Evolutionary conservation across 2,329 filamentous ascomycete species (phyloP), one percentile per base, ranked within the genome.

Genomic region (Beauveria bassiana): DNA sequence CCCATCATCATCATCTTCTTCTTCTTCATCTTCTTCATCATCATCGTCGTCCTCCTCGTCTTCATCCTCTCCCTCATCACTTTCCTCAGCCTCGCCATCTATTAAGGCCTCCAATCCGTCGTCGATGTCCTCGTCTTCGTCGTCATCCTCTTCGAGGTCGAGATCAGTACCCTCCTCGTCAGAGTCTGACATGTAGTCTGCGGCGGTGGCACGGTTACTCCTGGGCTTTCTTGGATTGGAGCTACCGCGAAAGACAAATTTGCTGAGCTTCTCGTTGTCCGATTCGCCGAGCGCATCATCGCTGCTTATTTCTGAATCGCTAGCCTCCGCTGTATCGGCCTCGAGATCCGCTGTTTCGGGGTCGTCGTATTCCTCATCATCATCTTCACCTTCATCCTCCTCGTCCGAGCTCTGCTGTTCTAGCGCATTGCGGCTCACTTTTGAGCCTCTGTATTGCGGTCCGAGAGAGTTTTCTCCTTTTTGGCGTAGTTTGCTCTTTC

Each of bases 401-500:
- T 82, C 78, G 50, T 83, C 74, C 18, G 80, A 81, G 66, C 79
- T 82, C 56, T 81, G 81, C 42, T 83, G 79, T 6, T 86, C 80
- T 18, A 91, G 76, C 14, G 83, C 85, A 50, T 86, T 78, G 61
- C 93, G 84, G 66, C 86, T 91, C 42, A 97, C 83, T 53, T 84
- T 84, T 20, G 89, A 82, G 12, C 93, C 93, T 64, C 86, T 81
- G 74, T 98, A 98, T 70, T 91, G 84, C 16, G 88, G 86, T 0
- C 92, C 93, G 1, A 97, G 79, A 0, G 84, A 76, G 20, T 87
- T 75, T 26, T 82, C 81, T 40, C 91, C 86, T 62, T 86, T 86
- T 70, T 90, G 87, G 65, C 91, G 86, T 66, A 97, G 78, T 72
- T 90, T 93, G 77, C 89, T 95, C 79, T 93, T 95, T 22, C 87